Evolutionary conservation across 768 basidiomycete genomes (phyloP), one percentile per base, ranked within the genome.

Genomic region (Mrakia gelida): DNA sequence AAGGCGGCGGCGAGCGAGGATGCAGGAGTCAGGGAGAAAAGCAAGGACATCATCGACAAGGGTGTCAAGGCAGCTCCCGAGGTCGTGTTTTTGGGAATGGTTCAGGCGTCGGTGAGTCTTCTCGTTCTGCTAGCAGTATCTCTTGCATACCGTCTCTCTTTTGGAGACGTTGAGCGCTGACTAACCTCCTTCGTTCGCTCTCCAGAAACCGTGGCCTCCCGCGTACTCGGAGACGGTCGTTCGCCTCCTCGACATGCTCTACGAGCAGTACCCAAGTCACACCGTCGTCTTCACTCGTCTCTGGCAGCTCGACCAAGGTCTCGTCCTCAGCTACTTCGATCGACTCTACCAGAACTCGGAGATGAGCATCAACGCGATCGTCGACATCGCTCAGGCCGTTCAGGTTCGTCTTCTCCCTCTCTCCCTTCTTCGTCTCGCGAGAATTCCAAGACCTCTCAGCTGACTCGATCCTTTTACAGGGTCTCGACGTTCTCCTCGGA

Each of bases 211-310:
- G 8, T 97, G 96, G 92, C 93, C 92, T 81, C 90, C 92, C 30
- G 91, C 93, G 70, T 91, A 95, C 30, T 84, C 89, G n/a, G 93
- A 94, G 80, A 93, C 98, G 84, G 90, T 93, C 2, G 89, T 91
- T 77, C 91, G 92, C 80, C 87, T 98, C 21, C 87, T 98, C 71
- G 88, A 90, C 54, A 92, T 94, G 90, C 98, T 98, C 86, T 87
- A 98, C 61, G 91, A 90, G 28, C 93, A 94, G 23, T 92, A 95
- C 82, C 94, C 95, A 11, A 95, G 95, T 81, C 94, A 97, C 81
- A 94, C 97, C 81, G 89, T 99, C 15, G 95, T 98, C 76, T 98
- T 98, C 86, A 94, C 96, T 90, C 89, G 94, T 70, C 90, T 99
- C 75, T 95, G 93, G 92, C 93, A 95, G 82, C 91, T 93, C 62